A percentile compares a stretch with the other conserved stretches of the same genome.
Conservation (phyloP, 495 filamentous ascomycete species). For the Penicillium atrosanguineum region DNA sequence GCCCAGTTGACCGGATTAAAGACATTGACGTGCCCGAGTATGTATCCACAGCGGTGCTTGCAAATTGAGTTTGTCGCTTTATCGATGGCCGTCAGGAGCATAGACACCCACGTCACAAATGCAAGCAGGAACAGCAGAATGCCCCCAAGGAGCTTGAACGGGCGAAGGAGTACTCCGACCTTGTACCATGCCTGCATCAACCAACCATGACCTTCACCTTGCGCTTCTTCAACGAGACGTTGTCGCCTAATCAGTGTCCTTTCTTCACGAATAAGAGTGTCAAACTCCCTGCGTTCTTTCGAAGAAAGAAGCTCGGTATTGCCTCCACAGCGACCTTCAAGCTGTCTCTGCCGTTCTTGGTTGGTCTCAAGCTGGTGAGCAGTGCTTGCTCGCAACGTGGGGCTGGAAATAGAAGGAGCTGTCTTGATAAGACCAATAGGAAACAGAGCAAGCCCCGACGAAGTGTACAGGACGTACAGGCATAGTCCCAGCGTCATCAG, state of each 20-base stretch:
- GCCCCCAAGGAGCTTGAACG: slow-evolving; percentile 83
- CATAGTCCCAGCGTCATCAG: slow-evolving; percentile 81
- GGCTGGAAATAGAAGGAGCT: slow-evolving; percentile 75
- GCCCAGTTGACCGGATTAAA: slow-evolving; percentile 95
- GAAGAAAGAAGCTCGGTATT: slow-evolving; percentile 69
- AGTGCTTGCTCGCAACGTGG: slow-evolving; percentile 70
- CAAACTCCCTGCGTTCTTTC: slow-evolving; percentile 86
- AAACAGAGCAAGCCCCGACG: slow-evolving; percentile 81
- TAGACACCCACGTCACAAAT: slow-evolving; percentile 77
- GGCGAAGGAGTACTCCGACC: slow-evolving; percentile 71
- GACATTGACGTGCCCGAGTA: slow-evolving; percentile 85
- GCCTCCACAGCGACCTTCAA: slow-evolving; percentile 82
- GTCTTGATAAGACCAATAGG: slow-evolving; percentile 89
- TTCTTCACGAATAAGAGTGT: slow-evolving; percentile 83
- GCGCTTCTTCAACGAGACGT: slow-evolving; percentile 76
- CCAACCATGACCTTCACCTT: slow-evolving; percentile 67
- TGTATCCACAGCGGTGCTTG: slow-evolving; percentile 87
- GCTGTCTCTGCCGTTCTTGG: slow-evolving; percentile 83
- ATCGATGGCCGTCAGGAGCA: slow-evolving; percentile 94
- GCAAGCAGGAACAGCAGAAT: slow-evolving; percentile 69
- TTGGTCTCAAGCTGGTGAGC: slow-evolving; percentile 78
- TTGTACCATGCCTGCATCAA: slow-evolving; percentile 73
- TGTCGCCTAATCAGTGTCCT: slow-evolving; percentile 87
- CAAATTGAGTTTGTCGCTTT: slow-evolving; percentile 94
- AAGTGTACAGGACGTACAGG: slow-evolving; percentile 85